Percentiles rank a stretch among this genome's conserved stretches.
Conservation (phyloP, 257 asterid species). For the Capsicum rhomboideum region DNA sequence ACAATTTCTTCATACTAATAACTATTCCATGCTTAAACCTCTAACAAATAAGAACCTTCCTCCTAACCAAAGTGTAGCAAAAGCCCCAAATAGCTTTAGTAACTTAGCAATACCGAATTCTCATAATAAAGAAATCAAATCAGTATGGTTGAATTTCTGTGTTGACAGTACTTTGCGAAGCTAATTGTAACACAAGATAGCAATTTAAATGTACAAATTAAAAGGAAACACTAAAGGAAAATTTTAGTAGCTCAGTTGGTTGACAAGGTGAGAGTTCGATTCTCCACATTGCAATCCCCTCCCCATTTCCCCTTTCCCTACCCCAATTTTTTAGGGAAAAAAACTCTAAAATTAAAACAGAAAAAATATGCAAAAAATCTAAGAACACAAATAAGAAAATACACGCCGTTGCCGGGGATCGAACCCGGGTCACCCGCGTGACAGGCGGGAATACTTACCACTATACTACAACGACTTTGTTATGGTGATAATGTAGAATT, state of each 20-base stretch:
- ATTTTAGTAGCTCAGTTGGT: no score
- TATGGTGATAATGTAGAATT: no score
- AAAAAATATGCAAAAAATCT: no score
- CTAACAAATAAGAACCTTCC: not conserved
- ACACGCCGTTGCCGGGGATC: conserved; percentile 42
- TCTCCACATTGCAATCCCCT: no score
- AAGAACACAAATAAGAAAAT: not conserved
- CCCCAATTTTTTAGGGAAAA: no score
- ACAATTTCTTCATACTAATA: not conserved
- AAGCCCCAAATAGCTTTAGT: not conserved
- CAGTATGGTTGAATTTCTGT: not conserved
- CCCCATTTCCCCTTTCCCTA: no score
- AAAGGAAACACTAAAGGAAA: no score
- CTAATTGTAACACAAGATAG: not conserved
- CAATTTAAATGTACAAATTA: not conserved
- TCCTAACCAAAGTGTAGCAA: not conserved
- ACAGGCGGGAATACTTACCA: conserved; percentile 98
- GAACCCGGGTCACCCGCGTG: conserved; percentile 99
- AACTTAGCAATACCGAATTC: not conserved
- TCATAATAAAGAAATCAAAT: not conserved
- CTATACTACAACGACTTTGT: conserved; percentile 82
- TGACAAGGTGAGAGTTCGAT: no score
- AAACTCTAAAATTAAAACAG: no score
- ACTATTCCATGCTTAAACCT: not conserved
- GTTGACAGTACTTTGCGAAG: not conserved